These are phyloP conservation scores for Artemisia tridentata DNA, from an alignment of 129 eudicot genomes.

Conservation along the genomic window DNA sequence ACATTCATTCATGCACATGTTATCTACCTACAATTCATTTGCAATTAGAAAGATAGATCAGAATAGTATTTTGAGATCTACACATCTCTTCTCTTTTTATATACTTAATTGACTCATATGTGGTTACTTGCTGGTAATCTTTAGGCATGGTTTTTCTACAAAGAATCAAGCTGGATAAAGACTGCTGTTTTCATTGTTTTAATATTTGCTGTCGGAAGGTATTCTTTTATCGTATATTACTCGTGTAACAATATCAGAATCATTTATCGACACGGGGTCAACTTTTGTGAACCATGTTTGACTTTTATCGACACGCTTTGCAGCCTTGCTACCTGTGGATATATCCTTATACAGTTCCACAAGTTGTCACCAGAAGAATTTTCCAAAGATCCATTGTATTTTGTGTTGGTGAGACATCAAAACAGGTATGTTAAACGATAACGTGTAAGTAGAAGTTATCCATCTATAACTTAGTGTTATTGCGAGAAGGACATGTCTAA, in stretches of 20 bases:
- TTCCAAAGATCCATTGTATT: constrained; percentile 52
- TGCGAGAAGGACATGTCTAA: background rate
- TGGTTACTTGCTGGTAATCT: background rate
- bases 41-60: no score
- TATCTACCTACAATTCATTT: no score
- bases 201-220: background rate
- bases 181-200: background rate
- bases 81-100: no score
- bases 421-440: constrained; percentile 26
- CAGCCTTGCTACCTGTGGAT: constrained; percentile 17
- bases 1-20: no score
- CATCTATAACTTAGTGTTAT: background rate
- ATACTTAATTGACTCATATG: background rate
- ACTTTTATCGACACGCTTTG: no score
- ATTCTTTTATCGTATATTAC: background rate
- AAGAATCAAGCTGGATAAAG: constrained; percentile 9
- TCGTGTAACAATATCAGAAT: background rate
- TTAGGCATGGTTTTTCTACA: constrained; percentile 18
- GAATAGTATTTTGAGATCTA: no score
- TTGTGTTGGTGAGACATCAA: constrained; percentile 38
- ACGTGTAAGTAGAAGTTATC: background rate
- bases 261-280: background rate
- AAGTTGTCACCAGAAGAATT: constrained; percentile 65
- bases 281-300: no score
- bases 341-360: background rate